Percentiles rank a stretch among this genome's conserved stretches.
Evolutionary conservation across 495 filamentous ascomycete genomes (phyloP).

Genomic region (Lentithecium fluviatile): DNA sequence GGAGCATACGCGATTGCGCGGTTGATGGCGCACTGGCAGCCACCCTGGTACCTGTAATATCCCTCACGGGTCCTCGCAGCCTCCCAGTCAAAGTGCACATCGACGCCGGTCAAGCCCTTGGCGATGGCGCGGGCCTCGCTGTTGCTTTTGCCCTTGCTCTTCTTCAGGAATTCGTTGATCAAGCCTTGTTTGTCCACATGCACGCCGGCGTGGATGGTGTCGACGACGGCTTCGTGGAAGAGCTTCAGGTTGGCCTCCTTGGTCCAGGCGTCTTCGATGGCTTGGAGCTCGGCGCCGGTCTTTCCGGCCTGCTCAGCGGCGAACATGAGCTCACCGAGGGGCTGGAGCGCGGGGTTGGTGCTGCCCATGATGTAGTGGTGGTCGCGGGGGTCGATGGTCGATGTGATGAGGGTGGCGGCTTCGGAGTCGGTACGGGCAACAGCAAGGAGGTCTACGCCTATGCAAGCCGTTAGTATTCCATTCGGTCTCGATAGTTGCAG

Average conservation of each 20-base stretch:
- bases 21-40: conserved; percentile 89
- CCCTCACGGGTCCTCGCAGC: conserved; percentile 86
- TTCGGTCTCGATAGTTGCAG: neutral
- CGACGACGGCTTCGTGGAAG: conserved; percentile 85
- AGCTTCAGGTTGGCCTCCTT: conserved; percentile 81
- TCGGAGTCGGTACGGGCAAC: conserved; percentile 96
- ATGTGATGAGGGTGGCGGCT: conserved; percentile 94
- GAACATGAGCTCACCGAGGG: conserved; percentile 87
- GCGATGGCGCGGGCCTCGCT: conserved; percentile 79
- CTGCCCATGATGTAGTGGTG: conserved; percentile 88
- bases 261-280: conserved; percentile 88
- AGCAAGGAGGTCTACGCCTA: conserved; percentile 77
- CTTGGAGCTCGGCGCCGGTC: conserved; percentile 75
- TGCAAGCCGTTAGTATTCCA: conserved; percentile 15
- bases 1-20: conserved; percentile 89
- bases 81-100: conserved; percentile 94
- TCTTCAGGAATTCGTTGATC: conserved; percentile 60
- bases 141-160: conserved; percentile 81
- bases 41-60: conserved; percentile 88
- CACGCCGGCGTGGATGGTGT: conserved; percentile 67
- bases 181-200: conserved; percentile 67
- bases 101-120: conserved; percentile 73
- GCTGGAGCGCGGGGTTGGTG: conserved; percentile 81
- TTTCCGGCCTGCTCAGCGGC: conserved; percentile 82
- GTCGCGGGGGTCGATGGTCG: conserved; percentile 91